A percentile compares a stretch with the other conserved stretches of the same genome.
phyloP scores from a whole-genome alignment of 345 rosid genomes.

The Pistacia atlantica region DNA sequence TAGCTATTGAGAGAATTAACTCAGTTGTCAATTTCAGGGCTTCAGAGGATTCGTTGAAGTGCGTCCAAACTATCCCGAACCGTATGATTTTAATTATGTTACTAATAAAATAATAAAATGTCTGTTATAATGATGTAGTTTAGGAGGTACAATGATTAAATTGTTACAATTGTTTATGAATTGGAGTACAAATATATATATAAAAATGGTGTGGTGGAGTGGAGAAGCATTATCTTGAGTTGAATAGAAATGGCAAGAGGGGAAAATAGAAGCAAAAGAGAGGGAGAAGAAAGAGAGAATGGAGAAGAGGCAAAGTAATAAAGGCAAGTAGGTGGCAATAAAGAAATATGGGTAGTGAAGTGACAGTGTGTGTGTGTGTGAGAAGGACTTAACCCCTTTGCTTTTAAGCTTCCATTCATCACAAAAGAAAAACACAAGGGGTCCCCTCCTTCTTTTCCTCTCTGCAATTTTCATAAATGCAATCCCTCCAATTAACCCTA shows the following conservation, averaged over 20 bases:
- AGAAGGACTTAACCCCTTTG: background rate
- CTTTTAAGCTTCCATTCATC: conserved; percentile 11
- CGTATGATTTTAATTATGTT: no score
- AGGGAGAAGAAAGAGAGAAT: background rate
- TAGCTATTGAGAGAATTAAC: no score
- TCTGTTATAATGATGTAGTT: no score
- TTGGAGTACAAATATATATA: no score
- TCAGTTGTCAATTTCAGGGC: no score
- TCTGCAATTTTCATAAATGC: conserved; percentile 6
- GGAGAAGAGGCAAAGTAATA: conserved; percentile 22
- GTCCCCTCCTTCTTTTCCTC: background rate
- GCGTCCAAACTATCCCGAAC: no score
- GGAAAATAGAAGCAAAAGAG: background rate
- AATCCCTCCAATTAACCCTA: background rate
- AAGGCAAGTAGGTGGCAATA: conserved; percentile 32
- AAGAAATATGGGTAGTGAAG: background rate
- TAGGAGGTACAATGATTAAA: no score
- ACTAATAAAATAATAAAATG: no score
- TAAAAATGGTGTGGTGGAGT: background rate
- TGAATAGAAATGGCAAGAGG: background rate
- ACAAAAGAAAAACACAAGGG: background rate
- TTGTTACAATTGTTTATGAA: no score
- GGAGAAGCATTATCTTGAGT: no score
- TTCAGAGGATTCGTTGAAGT: no score
- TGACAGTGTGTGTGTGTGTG: background rate